Evolutionary conservation across 352 stramenopile genomes (phyloP).

Genomic region (Phytophthora capsici): DNA sequence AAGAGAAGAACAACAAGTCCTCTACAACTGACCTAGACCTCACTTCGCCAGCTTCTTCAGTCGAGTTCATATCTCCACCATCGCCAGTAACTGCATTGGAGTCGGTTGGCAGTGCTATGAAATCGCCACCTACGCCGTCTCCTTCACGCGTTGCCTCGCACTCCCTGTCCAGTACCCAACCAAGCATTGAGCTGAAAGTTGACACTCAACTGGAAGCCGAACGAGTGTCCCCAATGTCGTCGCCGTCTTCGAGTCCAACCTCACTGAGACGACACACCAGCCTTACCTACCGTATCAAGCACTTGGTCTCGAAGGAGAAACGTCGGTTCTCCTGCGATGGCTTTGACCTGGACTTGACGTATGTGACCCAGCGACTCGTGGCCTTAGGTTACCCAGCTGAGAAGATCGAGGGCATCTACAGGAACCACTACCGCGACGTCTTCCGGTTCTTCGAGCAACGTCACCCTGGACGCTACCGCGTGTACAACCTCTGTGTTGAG

Average conservation of each 20-base stretch:
- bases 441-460: constrained; percentile 90
- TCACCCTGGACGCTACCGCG: constrained; percentile 79
- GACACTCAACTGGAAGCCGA: constrained; percentile 29
- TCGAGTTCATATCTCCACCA: constrained; percentile 15
- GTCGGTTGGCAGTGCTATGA: not conserved
- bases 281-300: constrained; percentile 66
- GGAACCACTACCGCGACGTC: constrained; percentile 92
- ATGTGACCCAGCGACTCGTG: constrained; percentile 88
- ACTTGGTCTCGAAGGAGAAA: constrained; percentile 93
- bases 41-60: not conserved
- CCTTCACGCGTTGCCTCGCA: constrained; percentile 17
- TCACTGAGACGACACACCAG: constrained; percentile 28
- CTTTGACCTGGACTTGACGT: constrained; percentile 94
- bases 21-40: constrained; percentile 4
- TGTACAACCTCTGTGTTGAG: constrained; percentile 94
- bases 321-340: constrained; percentile 84
- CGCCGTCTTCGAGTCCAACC: constrained; percentile 29
- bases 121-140: constrained; percentile 16
- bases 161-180: constrained; percentile 14
- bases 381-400: constrained; percentile 90
- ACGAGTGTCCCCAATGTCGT: constrained; percentile 5
- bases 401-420: constrained; percentile 88
- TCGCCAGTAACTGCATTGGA: constrained; percentile 27
- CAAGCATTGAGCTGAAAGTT: constrained; percentile 26
- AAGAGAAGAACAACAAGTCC: constrained; percentile 24